A percentile compares a stretch with the other conserved stretches of the same genome.
Conservation (phyloP, 345 rosid genomes). For the Syzygium aqueum region DNA sequence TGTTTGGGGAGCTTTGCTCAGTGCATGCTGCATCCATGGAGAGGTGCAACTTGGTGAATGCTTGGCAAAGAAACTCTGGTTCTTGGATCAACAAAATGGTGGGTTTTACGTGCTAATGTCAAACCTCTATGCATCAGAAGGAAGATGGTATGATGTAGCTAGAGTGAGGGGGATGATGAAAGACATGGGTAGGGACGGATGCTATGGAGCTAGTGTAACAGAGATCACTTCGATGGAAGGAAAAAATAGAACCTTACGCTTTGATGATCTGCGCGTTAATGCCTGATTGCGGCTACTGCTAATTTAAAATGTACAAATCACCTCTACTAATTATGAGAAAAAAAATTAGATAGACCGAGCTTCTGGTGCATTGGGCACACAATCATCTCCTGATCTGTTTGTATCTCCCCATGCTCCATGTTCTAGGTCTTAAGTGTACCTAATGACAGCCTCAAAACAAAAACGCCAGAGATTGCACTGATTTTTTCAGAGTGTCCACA, state of each 20-base stretch:
- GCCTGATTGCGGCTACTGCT: neutral
- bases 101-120: conserved; percentile 86
- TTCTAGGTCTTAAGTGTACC: neutral
- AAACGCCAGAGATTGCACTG: neutral
- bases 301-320: neutral
- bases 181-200: conserved; percentile 65
- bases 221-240: conserved; percentile 9
- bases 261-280: neutral
- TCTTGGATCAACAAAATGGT: conserved; percentile 54
- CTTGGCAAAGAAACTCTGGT: conserved; percentile 60
- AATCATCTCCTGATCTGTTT: neutral
- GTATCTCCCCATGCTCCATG: neutral
- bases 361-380: neutral
- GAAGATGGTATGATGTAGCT: conserved; percentile 68
- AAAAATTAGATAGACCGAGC: neutral
- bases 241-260: neutral
- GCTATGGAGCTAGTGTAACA: conserved; percentile 53
- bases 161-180: conserved; percentile 70
- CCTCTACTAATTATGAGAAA: neutral
- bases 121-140: conserved; percentile 65
- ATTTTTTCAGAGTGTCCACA: neutral
- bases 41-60: conserved; percentile 67
- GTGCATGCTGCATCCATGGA: conserved; percentile 55
- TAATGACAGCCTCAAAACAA: neutral
- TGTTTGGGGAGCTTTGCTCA: conserved; percentile 76